Conservation (phyloP, 2,329 filamentous ascomycete species). For the Lasiodiplodia gonubiensis region DNA sequence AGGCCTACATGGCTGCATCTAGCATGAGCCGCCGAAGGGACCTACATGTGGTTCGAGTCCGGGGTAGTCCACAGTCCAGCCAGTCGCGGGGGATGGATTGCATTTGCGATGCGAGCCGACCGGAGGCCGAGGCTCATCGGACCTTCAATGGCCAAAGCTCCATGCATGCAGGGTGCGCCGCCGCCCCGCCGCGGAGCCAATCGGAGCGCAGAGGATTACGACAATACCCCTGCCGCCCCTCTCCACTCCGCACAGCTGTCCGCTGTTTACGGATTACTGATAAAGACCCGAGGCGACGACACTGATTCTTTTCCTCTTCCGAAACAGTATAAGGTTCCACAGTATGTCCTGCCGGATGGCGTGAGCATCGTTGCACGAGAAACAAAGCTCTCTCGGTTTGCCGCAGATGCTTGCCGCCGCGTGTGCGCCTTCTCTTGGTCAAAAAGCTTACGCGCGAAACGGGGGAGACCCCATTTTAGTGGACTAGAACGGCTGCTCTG, state of each 20-base stretch:
- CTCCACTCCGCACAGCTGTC: neutral
- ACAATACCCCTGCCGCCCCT: neutral
- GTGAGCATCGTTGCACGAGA: neutral
- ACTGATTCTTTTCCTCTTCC: neutral
- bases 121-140: slow-evolving; percentile 13
- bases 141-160: neutral
- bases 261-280: slow-evolving; percentile 8
- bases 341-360: too few species aligned
- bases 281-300: neutral
- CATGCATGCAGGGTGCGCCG: neutral
- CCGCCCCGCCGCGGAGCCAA: neutral
- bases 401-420: neutral
- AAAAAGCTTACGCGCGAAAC: slow-evolving; percentile 19
- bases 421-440: neutral
- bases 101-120: slow-evolving; percentile 11
- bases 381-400: neutral
- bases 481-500: neutral
- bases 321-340: too few species aligned
- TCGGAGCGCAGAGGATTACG: neutral
- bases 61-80: slow-evolving; percentile 9
- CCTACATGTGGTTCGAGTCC: neutral
- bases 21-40: neutral
- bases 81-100: neutral
- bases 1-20: slow-evolving; percentile 8
- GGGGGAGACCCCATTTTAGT: neutral